phyloP scores from a whole-genome alignment of 2,329 filamentous ascomycete species.

The Phyllosticta ampelicida region DNA sequence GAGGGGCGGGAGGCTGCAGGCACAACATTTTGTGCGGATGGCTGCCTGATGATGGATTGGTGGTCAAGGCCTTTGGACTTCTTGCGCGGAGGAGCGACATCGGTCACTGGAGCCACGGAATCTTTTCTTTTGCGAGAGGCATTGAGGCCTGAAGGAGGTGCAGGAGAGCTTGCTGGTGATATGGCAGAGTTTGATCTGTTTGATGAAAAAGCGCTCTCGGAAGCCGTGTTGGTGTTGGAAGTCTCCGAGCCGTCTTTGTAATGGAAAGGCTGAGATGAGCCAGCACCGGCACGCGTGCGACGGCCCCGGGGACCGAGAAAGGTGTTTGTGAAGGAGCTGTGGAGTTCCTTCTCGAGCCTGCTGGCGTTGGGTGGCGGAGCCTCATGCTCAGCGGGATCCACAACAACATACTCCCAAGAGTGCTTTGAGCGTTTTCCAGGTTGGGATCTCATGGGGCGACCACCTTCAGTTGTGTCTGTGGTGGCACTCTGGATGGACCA shows the following conservation, averaged over 20 bases:
- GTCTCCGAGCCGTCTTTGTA: constrained; percentile 5
- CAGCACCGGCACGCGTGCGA: constrained; percentile 4
- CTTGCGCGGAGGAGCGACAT: neutral
- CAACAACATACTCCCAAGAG: constrained; percentile 7
- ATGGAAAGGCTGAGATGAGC: constrained; percentile 1
- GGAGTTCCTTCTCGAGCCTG: constrained; percentile 7
- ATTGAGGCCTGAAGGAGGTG: neutral
- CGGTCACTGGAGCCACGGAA: constrained; percentile 4
- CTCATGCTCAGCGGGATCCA: constrained; percentile 9
- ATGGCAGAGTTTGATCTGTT: neutral
- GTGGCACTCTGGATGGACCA: constrained; percentile 4
- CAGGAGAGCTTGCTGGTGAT: constrained; percentile 8
- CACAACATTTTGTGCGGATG: neutral
- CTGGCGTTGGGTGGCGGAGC: constrained; percentile 1
- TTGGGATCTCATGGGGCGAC: neutral
- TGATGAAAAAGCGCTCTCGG: constrained; percentile 5
- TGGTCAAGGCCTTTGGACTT: neutral
- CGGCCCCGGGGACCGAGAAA: constrained; percentile 3
- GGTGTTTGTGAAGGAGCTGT: constrained; percentile 8
- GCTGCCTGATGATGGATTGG: neutral
- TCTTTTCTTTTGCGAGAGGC: constrained; percentile 7
- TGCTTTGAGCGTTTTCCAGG: constrained; percentile 7
- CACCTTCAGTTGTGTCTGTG: neutral
- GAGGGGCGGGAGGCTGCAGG: neutral
- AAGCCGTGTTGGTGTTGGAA: neutral